Conservation (phyloP, 495 filamentous ascomycete genomes). For the Xylaria flabelliformis region DNA sequence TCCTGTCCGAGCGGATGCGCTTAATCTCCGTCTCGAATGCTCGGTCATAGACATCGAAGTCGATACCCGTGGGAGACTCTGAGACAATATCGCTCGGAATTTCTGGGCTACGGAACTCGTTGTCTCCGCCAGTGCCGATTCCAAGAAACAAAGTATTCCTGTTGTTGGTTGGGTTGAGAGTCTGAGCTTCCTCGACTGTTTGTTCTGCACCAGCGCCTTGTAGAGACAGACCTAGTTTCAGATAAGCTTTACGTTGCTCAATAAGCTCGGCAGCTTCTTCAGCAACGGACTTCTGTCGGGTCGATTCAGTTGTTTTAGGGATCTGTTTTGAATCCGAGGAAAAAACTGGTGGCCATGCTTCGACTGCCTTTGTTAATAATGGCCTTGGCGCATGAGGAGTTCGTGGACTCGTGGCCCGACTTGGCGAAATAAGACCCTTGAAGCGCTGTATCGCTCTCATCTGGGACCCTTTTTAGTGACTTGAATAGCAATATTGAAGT, state of each 20-base stretch:
- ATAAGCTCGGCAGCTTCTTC: conserved; percentile 50
- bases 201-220: conserved; percentile 26
- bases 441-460: conserved; percentile 93
- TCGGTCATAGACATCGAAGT: conserved; percentile 84
- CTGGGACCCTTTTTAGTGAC: conserved; percentile 49
- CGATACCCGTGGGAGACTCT: conserved; percentile 80
- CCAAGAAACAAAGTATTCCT: conserved; percentile 71
- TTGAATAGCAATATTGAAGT: not conserved
- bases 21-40: conserved; percentile 85
- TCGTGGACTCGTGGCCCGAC: conserved; percentile 40
- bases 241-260: conserved; percentile 45
- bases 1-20: conserved; percentile 60
- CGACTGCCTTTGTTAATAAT: conserved; percentile 11
- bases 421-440: conserved; percentile 60
- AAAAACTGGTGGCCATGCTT: conserved; percentile 8
- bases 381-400: conserved; percentile 21
- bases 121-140: conserved; percentile 68
- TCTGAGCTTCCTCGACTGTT: conserved; percentile 55
- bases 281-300: conserved; percentile 41
- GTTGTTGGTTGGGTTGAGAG: conserved; percentile 66
- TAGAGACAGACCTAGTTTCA: conserved; percentile 23
- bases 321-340: conserved; percentile 35
- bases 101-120: conserved; percentile 42
- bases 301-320: conserved; percentile 39
- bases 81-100: conserved; percentile 63